Evolutionary conservation across 225 moss, liverwort and hornwort genomes (phyloP), one percentile per base, ranked within the genome.

Genomic region (Polytrichum commune): DNA sequence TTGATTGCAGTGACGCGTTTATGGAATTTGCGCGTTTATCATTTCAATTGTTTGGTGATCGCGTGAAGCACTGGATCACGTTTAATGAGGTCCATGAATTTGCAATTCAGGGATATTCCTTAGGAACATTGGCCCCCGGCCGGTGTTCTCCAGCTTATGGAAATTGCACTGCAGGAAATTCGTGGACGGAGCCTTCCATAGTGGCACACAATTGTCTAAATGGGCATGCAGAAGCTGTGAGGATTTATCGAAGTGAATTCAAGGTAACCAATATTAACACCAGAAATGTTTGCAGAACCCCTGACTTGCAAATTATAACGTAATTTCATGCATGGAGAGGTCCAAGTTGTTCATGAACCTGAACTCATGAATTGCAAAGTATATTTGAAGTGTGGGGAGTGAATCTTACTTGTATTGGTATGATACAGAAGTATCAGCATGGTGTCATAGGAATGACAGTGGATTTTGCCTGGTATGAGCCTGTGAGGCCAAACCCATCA

Each of bases 31-130:
- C 82, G 0, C 76, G 85, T 29, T 71, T 70, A 19, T 80, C 78
- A 62, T 88, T 85, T 63, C 29, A 60, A 57, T 74, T 73, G 8
- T 89, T 81, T 63, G 85, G 85, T 22, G 89, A 89, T 23, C 85
- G 85, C 27, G 89, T 89, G 9, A 85, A 79, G 71, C 33, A 73
- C 33, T 89, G 89, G 89, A 78, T 85, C 19, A 88, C 88, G 1
- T 7, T 85, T 10, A 85, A 85, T 64, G 88, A 88, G 28, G 81
- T 82, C 27, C 8, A 72, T 13, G 83, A 69, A 22, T 83, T 85
- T 70, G 22, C 76, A 23, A 70, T 69, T 62, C 18, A 27, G 9
- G 89, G 85, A 25, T 89, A 89, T 67, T 85, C 80, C 32, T 22
- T 29, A 8, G 89, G 85, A 18, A 18, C 18, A 4, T 80, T 83